Evolutionary conservation across 2,329 filamentous ascomycete genomes (phyloP).

Genomic region (Tolypocladium sp.): DNA sequence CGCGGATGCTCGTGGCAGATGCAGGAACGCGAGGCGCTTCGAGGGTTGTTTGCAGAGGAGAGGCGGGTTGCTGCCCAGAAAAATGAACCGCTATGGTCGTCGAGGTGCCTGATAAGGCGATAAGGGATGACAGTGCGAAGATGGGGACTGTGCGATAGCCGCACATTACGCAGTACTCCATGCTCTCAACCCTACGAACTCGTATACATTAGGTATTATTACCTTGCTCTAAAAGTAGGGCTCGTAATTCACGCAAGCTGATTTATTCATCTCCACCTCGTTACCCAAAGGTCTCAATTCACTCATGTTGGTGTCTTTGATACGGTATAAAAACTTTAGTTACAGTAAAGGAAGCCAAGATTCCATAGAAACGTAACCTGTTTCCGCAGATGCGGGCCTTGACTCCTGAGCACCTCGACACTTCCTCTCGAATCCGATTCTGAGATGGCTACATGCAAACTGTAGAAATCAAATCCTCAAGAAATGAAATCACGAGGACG

Average conservation of each 20-base stretch:
- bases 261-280: neutral
- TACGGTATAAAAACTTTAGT: too few species aligned
- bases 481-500: neutral
- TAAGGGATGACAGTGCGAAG: neutral
- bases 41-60: neutral
- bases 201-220: too few species aligned
- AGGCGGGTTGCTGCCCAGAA: neutral
- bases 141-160: rapidly evolving
- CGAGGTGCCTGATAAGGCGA: neutral
- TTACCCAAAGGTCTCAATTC: neutral
- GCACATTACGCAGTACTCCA: neutral
- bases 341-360: neutral
- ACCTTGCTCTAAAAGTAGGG: too few species aligned
- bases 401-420: neutral
- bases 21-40: neutral
- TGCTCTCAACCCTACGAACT: too few species aligned
- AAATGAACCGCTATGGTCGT: neutral
- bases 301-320: too few species aligned
- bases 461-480: neutral
- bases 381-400: neutral
- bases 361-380: neutral
- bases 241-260: too few species aligned
- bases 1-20: neutral
- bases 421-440: too few species aligned
- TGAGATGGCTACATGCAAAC: neutral